Evolutionary conservation across 305 asterid genomes (phyloP).

Genomic region (Rubia tinctorum): DNA sequence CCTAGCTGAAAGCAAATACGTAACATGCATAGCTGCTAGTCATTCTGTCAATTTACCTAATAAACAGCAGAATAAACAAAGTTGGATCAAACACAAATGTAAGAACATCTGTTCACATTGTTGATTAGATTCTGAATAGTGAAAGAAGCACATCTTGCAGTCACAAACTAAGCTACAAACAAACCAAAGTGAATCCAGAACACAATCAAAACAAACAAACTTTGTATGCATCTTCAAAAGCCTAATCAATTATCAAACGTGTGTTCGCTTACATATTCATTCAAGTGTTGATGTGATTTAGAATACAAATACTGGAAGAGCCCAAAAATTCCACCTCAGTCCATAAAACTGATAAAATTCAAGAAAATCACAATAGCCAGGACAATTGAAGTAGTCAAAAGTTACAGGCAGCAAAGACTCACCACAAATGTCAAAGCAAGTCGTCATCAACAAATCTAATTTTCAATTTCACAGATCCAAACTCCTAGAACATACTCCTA

Average conservation of each 20-base stretch:
- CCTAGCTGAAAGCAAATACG: background rate
- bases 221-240: background rate
- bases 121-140: background rate
- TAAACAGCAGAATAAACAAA: too few relatives aligned
- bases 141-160: background rate
- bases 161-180: background rate
- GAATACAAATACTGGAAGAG: background rate
- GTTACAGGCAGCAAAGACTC: slow-evolving; percentile 10
- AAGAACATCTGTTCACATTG: background rate
- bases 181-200: background rate
- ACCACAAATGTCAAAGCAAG: slow-evolving; percentile 25
- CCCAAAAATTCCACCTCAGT: background rate
- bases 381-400: background rate
- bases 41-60: background rate
- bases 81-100: background rate
- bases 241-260: background rate
- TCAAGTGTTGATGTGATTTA: background rate
- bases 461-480: slow-evolving; percentile 26
- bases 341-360: background rate
- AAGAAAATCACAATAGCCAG: background rate
- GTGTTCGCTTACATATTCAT: background rate
- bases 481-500: slow-evolving; percentile 20
- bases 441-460: slow-evolving; percentile 25
- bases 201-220: background rate
- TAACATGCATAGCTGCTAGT: background rate